Conservation (phyloP, 2,329 filamentous ascomycete species). For the Aspergillus proliferans region DNA sequence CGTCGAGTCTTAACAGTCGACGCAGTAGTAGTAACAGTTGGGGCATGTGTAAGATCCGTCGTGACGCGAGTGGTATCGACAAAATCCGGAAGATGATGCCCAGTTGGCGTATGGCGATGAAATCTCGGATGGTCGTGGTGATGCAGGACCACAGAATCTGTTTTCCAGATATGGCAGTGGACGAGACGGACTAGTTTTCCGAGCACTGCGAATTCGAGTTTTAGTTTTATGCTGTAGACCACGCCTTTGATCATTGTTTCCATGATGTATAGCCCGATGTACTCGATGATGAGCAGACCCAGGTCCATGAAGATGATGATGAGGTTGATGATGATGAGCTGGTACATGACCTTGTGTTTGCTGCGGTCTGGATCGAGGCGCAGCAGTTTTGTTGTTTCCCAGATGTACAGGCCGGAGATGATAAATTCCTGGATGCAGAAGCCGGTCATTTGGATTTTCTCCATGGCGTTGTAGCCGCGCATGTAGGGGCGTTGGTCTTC, state of each 20-base stretch:
- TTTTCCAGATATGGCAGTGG: constrained; percentile 32
- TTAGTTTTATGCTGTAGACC: constrained; percentile 46
- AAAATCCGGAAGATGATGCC: constrained; percentile 35
- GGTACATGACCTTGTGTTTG: constrained; percentile 43
- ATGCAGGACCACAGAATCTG: constrained; percentile 22
- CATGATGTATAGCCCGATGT: constrained; percentile 40
- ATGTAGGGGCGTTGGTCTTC: constrained; percentile 18
- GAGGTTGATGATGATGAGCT: constrained; percentile 45
- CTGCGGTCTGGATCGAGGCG: constrained; percentile 38
- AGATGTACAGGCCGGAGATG: constrained; percentile 50
- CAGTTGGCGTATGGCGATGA: background rate
- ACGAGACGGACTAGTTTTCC: constrained; percentile 41
- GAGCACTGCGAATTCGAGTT: constrained; percentile 46
- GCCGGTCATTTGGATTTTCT: constrained; percentile 52
- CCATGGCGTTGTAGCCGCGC: constrained; percentile 42
- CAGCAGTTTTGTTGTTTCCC: constrained; percentile 48
- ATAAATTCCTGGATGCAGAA: constrained; percentile 53
- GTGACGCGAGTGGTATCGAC: constrained; percentile 40
- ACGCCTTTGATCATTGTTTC: constrained; percentile 44
- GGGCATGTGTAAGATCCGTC: constrained; percentile 36
- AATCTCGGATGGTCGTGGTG: constrained; percentile 5
- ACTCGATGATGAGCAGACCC: constrained; percentile 39
- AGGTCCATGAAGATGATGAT: constrained; percentile 44
- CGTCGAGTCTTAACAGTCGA: background rate
- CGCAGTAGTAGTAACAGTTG: constrained; percentile 7